phyloP scores from a whole-genome alignment of 192 early-diverging fungal genomes.

The Backusella parvicylindrica region DNA sequence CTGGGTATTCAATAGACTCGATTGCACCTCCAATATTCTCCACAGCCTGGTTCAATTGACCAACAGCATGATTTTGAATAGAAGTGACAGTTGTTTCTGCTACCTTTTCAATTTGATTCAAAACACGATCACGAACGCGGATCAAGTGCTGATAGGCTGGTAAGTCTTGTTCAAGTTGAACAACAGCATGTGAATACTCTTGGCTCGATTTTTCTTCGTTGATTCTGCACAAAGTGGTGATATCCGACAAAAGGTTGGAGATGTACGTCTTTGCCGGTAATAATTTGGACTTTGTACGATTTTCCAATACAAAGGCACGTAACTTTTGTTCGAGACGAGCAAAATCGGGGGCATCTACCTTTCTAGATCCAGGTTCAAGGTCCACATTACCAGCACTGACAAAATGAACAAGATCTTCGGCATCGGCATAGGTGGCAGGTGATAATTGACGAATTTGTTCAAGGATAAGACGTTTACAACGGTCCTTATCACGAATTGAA shows the following conservation, averaged over 20 bases:
- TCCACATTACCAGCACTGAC: conserved; percentile 68
- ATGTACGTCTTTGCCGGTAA: conserved; percentile 92
- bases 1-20: conserved; percentile 73
- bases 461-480: conserved; percentile 89
- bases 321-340: conserved; percentile 78
- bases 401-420: conserved; percentile 94
- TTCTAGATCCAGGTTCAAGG: conserved; percentile 27
- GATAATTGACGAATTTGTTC: conserved; percentile 96
- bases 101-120: conserved; percentile 58
- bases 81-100: conserved; percentile 56
- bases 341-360: conserved; percentile 60
- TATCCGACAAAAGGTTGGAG: conserved; percentile 79
- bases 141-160: conserved; percentile 79
- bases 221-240: conserved; percentile 66
- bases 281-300: conserved; percentile 93
- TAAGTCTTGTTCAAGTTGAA: conserved; percentile 58
- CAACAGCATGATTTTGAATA: conserved; percentile 47
- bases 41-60: conserved; percentile 47
- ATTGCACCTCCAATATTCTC: conserved; percentile 67
- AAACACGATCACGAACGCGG: conserved; percentile 63
- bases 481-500: conserved; percentile 89
- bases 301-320: conserved; percentile 93
- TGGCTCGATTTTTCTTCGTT: conserved; percentile 61
- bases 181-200: conserved; percentile 58
- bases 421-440: conserved; percentile 86